Base-by-base conservation (phyloP, 2,329 filamentous ascomycete genomes). In the Plectosphaerella cucumerina region DNA sequence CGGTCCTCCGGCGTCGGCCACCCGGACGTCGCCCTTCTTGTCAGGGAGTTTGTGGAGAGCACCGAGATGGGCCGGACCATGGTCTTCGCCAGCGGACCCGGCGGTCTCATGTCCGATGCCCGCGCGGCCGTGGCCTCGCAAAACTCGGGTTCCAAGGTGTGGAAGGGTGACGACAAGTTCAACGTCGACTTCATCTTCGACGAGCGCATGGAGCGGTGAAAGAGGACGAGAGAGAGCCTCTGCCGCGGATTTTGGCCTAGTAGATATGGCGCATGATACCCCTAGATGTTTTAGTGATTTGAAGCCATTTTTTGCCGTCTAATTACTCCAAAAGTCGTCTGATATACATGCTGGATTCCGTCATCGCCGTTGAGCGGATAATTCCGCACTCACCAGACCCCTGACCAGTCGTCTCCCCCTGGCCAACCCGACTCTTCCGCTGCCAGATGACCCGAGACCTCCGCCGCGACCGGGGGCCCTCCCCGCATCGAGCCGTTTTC, bases 81-180 rank as follows among this genome's bases (percentile, higher is more conserved):
- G 0, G 80, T 87, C 0, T 75, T 82, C 60, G 82, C 77, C 0
- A 86, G 82, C 57, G 83, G 84, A 0, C 84, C 84, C 1, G 72
- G 74, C 1, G 70, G 73, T 2, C 83, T 87, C 78, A 75, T 84
- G 6, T 72, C 70, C n/a, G 80, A 83, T 49, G 58, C 86, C 51
- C 69, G 83, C 22, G 64, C 54, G 5, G 74, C 74, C 2, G 80
- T 86, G 5, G 81, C 82, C 2, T 59, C 58, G 8, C 73, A 71
- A 39, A 86, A 85, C 62, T 72, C 72, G 8, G 77, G 73, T 0
- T 57, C 60, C 0, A 75, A 70, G 56, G 81, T 85, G 10, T 85
- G 80, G 82, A 76, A 65, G 49, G 80, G 82, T 0, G 71, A 84
- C 20, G 76, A 77, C 58, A 71, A 72, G 35, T 79, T 70, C 45